Conservation (phyloP, 257 asterid species). For the Solanum tarapatanum region DNA sequence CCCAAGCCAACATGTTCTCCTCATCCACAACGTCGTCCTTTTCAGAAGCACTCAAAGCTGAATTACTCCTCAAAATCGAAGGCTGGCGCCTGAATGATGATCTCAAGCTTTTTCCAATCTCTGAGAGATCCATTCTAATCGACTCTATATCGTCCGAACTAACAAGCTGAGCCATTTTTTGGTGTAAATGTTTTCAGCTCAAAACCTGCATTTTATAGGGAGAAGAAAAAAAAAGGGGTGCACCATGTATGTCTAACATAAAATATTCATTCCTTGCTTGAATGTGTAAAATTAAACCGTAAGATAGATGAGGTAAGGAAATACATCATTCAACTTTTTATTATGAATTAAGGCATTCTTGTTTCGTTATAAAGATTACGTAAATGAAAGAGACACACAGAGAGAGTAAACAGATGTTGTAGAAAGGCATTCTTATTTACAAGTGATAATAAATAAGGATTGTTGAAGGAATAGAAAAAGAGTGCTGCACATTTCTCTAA, state of each 20-base stretch:
- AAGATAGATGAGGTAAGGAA: conserved; percentile 9
- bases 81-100: conserved; percentile 3
- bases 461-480: neutral
- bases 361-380: neutral
- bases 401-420: neutral
- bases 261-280: neutral
- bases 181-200: neutral
- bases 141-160: conserved; percentile 13
- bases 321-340: conserved; percentile 16
- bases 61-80: conserved; percentile 6
- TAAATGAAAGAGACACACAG: neutral
- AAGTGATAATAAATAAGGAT: neutral
- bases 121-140: conserved; percentile 9
- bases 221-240: neutral
- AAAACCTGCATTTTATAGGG: neutral
- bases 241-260: neutral
- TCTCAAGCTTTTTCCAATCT: conserved; percentile 14
- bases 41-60: neutral
- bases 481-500: neutral
- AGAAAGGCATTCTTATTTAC: neutral
- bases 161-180: conserved; percentile 14
- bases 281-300: neutral
- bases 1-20: conserved; percentile 13
- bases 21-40: neutral
- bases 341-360: neutral